Base-by-base conservation (phyloP, 139 green algal genomes). In the Ulvella scutata region DNA sequence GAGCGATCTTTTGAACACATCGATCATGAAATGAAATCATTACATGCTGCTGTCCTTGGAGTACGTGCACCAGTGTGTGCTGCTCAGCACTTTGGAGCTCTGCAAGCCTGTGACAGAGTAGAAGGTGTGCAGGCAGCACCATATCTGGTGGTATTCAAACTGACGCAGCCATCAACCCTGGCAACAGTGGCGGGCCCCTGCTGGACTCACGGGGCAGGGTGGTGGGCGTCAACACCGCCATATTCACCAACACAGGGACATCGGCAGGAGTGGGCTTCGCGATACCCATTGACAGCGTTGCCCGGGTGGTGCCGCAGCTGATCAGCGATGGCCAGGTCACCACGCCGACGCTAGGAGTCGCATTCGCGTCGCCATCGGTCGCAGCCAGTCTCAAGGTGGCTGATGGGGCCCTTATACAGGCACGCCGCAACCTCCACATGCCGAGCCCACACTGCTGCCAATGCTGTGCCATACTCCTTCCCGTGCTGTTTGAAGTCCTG, bases 121-220 rank as follows among this genome's bases (percentile, higher is more conserved):
- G n/a, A n/a, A n/a, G 17, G 40, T 13, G 13, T 67, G 2, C 51
- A 67, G 85, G 85, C 4, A 83, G 43, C 33, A 84, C 62, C 43
- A 90, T 90, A 72, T 81, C 82, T 2, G 90, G 90, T 1, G 91
- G 86, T 40, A 93, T 97, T 29, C 92, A 96, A 74, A 93, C 86
- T 21, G 88, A 90, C 79, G 84, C 79, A 6, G 84, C 85, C 38
- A 86, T 87, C 74, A 90, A 92, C 75, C 29, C 78, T 31, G 83
- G 82, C 20, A 87, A 86, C 60, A 79, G 59, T 6, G 85, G 91
- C 0, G 91, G 91, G 0, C 91, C 91, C 0, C 73, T 96, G 38
- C 78, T 96, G 26, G 83, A 93, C 77, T 89, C 74, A 7, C 21
- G 28, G 43, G 90, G 88, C 4, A 51, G 62, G 0, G 37, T 94